phyloP scores from a whole-genome alignment of 768 basidiomycete genomes.

The Lyophyllum shimeji region DNA sequence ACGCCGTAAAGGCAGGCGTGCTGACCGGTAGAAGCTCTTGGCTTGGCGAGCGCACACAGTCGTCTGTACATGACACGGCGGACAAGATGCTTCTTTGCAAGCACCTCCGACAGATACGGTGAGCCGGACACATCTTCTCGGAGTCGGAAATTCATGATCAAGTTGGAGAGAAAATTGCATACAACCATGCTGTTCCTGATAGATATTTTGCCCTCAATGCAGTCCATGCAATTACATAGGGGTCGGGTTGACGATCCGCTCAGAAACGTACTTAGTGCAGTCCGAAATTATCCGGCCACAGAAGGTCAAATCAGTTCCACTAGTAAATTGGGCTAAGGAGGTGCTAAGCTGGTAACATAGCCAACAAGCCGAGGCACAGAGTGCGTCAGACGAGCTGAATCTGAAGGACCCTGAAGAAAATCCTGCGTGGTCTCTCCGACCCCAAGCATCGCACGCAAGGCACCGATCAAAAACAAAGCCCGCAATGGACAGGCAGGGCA shows the following conservation, averaged over 20 bases:
- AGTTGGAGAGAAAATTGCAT: too few relatives aligned
- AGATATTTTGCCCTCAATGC: too few relatives aligned
- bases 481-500: not conserved
- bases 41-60: not conserved
- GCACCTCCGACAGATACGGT: not conserved
- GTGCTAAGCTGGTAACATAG: not conserved
- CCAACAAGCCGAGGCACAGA: not conserved
- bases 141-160: not conserved
- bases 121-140: not conserved
- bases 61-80: not conserved
- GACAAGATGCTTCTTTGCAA: not conserved
- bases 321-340: not conserved
- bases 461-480: not conserved
- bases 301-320: not conserved
- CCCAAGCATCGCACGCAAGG: not conserved
- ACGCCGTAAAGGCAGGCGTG: not conserved
- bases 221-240: too few relatives aligned
- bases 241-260: too few relatives aligned
- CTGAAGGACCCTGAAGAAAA: not conserved
- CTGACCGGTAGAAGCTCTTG: not conserved
- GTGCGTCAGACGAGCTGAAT: not conserved
- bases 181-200: too few relatives aligned
- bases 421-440: not conserved
- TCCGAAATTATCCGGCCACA: not conserved
- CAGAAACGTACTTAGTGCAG: not conserved